These are phyloP conservation scores for Trametes villosa DNA, from an alignment of 768 basidiomycete species.

Conservation along the genomic window DNA sequence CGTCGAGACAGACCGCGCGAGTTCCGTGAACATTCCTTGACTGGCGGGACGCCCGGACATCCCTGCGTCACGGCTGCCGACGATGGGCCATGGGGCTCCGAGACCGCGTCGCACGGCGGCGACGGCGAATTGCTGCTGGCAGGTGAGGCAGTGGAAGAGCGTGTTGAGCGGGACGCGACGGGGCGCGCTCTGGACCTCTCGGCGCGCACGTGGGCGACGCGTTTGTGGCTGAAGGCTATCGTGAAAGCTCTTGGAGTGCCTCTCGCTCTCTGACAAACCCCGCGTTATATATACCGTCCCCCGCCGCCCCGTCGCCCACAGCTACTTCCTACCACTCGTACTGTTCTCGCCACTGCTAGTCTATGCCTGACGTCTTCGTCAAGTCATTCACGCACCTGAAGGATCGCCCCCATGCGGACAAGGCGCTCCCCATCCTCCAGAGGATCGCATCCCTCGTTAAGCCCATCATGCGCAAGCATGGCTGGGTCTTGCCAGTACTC, in stretches of 20 bases:
- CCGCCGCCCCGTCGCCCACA: background rate
- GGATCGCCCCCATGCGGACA: slow-evolving; percentile 64
- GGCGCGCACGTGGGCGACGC: slow-evolving; percentile 6
- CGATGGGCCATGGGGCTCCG: background rate
- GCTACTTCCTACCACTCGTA: background rate
- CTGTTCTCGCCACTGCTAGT: background rate
- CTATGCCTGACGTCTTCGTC: slow-evolving; percentile 63
- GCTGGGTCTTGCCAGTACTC: slow-evolving; percentile 79
- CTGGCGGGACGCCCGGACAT: background rate
- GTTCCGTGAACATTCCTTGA: too few relatives aligned
- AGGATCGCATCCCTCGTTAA: slow-evolving; percentile 81
- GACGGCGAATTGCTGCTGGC: background rate
- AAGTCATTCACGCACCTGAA: slow-evolving; percentile 74
- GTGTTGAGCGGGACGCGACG: slow-evolving; percentile 14
- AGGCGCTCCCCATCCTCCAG: slow-evolving; percentile 70
- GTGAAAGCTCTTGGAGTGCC: too few relatives aligned
- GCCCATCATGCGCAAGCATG: slow-evolving; percentile 89
- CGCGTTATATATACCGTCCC: background rate
- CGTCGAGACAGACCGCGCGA: too few relatives aligned
- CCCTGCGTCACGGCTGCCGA: background rate
- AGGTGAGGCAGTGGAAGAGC: background rate
- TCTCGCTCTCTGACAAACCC: background rate
- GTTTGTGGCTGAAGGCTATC: slow-evolving; percentile 16
- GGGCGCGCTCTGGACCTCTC: slow-evolving; percentile 14
- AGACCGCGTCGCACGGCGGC: background rate